Percentiles rank a stretch among this genome's conserved stretches.
phyloP scores from a whole-genome alignment of 805 yeast genomes.

The Metschnikowia noctiluminum region DNA sequence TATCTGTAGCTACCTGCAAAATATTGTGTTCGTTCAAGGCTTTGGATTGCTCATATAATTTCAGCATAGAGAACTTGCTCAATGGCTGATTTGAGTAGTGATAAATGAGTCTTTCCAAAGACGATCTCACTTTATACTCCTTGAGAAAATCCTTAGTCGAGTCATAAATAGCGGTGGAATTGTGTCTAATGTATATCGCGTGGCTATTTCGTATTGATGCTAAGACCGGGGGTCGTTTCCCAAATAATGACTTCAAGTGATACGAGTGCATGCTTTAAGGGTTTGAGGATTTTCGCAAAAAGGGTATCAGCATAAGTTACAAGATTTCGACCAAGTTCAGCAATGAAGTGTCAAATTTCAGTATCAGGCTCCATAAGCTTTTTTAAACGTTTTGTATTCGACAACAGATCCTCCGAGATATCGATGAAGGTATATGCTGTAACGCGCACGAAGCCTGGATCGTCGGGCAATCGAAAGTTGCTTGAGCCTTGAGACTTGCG shows the following conservation, averaged over 20 bases:
- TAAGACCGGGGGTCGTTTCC: background rate
- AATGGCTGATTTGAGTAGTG: slow-evolving; percentile 52
- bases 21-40: slow-evolving; percentile 37
- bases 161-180: background rate
- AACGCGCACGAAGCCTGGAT: background rate
- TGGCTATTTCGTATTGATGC: too few relatives aligned
- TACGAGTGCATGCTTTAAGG: background rate
- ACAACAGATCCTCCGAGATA: too few relatives aligned
- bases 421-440: too few relatives aligned
- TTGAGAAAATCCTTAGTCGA: slow-evolving; percentile 35
- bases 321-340: background rate
- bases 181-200: background rate
- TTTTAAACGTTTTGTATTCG: too few relatives aligned
- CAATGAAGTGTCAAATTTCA: too few relatives aligned
- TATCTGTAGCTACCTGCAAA: slow-evolving; percentile 48
- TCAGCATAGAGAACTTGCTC: slow-evolving; percentile 51
- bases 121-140: slow-evolving; percentile 55
- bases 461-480: background rate
- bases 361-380: too few relatives aligned
- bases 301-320: background rate
- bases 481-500: background rate
- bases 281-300: background rate
- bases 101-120: slow-evolving; percentile 56
- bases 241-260: background rate
- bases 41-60: slow-evolving; percentile 41